Percentiles rank a stretch among this genome's conserved stretches.
Evolutionary conservation across 2,329 filamentous ascomycete species (phyloP).

Genomic region (Onygenales sp.): DNA sequence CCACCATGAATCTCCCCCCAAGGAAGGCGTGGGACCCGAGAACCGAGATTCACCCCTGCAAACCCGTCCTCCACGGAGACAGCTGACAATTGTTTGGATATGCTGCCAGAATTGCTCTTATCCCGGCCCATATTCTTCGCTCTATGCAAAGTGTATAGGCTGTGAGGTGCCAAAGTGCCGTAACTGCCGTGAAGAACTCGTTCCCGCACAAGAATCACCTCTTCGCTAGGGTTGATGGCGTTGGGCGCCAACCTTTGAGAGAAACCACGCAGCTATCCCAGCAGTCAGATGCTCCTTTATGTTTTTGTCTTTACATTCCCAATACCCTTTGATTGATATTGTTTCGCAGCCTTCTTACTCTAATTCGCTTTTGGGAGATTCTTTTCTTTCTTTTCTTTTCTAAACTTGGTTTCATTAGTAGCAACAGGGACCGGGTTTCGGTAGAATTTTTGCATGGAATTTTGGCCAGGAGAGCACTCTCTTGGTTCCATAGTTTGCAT

Average conservation of each 20-base stretch:
- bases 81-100: slow-evolving; percentile 4
- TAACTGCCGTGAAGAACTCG: slow-evolving; percentile 2
- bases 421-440: too few relatives aligned
- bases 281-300: too few relatives aligned
- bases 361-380: neutral
- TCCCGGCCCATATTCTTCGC: slow-evolving; percentile 8
- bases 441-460: too few relatives aligned
- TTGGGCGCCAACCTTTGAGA: neutral
- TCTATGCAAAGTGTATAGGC: slow-evolving; percentile 4
- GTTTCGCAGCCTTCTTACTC: neutral
- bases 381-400: neutral
- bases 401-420: too few relatives aligned
- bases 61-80: neutral
- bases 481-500: too few relatives aligned
- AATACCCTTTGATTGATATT: neutral
- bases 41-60: neutral
- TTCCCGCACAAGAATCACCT: slow-evolving; percentile 1
- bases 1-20: too few relatives aligned
- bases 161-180: slow-evolving; percentile 6
- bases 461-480: too few relatives aligned
- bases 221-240: neutral
- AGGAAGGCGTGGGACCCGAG: neutral
- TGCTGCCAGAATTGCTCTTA: slow-evolving; percentile 8
- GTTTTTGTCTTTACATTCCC: neutral
- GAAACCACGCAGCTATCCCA: too few relatives aligned